Conservation (phyloP, 2,329 filamentous ascomycete species). For the Alternaria postmessia region DNA sequence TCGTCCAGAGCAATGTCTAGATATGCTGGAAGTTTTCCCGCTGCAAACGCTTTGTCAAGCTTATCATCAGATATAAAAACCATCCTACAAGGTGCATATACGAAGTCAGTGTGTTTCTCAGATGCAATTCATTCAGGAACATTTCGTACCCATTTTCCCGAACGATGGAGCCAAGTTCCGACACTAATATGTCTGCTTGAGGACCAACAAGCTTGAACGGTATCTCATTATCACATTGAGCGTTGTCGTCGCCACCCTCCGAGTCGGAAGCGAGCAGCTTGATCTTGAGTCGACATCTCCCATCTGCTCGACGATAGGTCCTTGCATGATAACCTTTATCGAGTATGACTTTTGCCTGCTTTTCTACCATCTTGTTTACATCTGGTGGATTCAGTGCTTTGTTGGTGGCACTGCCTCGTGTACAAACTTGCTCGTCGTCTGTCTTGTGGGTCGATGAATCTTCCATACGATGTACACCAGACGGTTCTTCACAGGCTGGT, state of each 20-base stretch:
- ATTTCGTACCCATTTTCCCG: neutral
- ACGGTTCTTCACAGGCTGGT: neutral
- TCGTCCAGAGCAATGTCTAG: conserved; percentile 6
- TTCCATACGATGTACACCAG: neutral
- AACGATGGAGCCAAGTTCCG: neutral
- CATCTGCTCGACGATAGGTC: conserved; percentile 6
- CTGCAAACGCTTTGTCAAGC: conserved; percentile 9
- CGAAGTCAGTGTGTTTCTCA: too few species aligned
- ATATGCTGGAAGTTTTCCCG: conserved; percentile 4
- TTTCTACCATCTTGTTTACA: neutral
- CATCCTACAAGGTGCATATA: neutral
- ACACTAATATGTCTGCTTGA: conserved; percentile 4
- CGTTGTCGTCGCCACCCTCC: neutral
- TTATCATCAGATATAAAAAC: neutral
- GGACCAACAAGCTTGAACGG: neutral
- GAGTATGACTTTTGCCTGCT: neutral
- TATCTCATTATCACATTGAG: neutral
- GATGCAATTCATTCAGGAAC: too few species aligned
- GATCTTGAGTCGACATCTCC: conserved; percentile 4
- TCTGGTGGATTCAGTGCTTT: neutral
- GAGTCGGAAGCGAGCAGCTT: neutral
- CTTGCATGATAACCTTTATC: neutral
- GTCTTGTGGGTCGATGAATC: neutral
- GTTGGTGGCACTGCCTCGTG: neutral
- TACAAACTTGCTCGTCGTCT: neutral